Evolutionary conservation across 2,329 filamentous ascomycete species (phyloP), one percentile per base, ranked within the genome.

Genomic region (Falciphora oryzae): DNA sequence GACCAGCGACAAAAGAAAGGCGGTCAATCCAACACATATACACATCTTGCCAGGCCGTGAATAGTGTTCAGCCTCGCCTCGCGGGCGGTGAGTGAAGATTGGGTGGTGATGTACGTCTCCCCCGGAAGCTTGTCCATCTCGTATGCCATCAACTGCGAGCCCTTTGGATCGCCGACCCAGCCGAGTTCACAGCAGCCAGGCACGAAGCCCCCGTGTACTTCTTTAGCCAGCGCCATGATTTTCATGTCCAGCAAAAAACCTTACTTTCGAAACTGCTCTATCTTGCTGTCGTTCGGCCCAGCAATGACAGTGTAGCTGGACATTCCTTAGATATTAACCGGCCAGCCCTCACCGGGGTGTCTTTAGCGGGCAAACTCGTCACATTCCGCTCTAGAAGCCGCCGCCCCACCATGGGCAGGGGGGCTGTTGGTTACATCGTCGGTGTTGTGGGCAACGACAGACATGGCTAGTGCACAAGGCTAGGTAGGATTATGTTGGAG

Each of bases 71-170:
- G 28, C n/a, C 28, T 22, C 7, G 28, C 28, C 28, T 59, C 25
- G 16, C 5, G 57, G 25, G n/a, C 28, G 10, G 57, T 31, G 57
- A 59, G 57, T 4, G 57, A 59, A 22, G 57, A 18, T 1, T 22
- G 57, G 25, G 28, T 6, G 3, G 16, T 44, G 18, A 68, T 50
- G 38, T 69, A 69, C 18, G 58, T 31, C 16, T 35, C 27, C 6
- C 69, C 69, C 0, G 66, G 64, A 25, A 69, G 63, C 53, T 53
- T 68, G 3, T 67, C 62, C 67, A 69, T 69, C 35, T 59, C 62
- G 61, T 69, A 70, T 27, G 68, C 63, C 27, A 63, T 44, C 16
- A 69, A 60, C 57, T 31, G 25, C 28, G 25, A 31, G n/a, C 28
- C 25, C 57, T 29, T 50, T 25, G 28, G 31, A 32, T 63, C 38